Base-by-base conservation (phyloP, 768 basidiomycete species). In the Leccinum arenicola region DNA sequence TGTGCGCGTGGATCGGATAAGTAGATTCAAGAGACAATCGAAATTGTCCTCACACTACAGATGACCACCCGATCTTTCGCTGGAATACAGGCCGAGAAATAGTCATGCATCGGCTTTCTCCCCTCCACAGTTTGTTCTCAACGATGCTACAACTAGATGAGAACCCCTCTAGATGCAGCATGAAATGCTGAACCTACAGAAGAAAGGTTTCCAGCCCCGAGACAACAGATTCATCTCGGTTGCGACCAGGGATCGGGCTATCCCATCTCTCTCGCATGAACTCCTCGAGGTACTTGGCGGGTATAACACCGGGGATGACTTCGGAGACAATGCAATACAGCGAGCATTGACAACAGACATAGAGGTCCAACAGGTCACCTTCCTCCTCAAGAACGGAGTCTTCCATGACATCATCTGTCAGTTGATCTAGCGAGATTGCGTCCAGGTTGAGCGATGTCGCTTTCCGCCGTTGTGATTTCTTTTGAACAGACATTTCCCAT, bases 331-430 rank as follows among this genome's bases (percentile, higher is more conserved):
- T 77, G 64, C 87, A 84, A 67, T 87, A 89, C 62, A 88, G 73
- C 23, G 85, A 86, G 71, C 92, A 94, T 67, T 92, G 91, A 67
- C 92, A 93, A 70, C 92, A 94, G 49, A 92, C 76, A 67, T 89
- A 93, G 29, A 93, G 78, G 70, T 93, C 90, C 45, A 93, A 75
- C 29, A 89, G 70, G 58, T 79, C 83, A 23, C 82, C 85, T 63
- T 81, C 78, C 38, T 76, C 75, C 29, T 66, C 64, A 19, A 71
- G 61, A 38, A 59, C 60, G 15, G 57, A 49, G 15, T 76, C 73
- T n/a, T 74, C 73, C 59, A 67, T 72, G 51, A 64, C 61, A 54
- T 69, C 75, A 17, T 74, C 74, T 17, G 64, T 62, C 27, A 70
- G 60, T 31, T 60, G 57, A 19, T 60, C 62, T 40, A 68, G 56